These are phyloP conservation scores for Coemansia sp. DNA, from an alignment of 192 early-diverging fungal species.

Conservation along the genomic window DNA sequence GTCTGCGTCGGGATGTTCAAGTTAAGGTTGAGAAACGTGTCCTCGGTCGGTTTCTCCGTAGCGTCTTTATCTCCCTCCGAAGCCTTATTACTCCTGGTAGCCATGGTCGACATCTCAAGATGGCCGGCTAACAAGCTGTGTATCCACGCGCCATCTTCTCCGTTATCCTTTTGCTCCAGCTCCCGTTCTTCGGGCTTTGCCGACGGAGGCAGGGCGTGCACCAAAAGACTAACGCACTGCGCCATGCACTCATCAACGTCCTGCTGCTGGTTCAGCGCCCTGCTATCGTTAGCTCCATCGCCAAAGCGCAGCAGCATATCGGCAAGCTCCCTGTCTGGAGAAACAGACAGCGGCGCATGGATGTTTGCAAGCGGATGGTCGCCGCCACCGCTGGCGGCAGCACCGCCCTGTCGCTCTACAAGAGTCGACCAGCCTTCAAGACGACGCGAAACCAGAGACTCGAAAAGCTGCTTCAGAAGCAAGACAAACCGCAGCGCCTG, in stretches of 20 bases:
- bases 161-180: constrained; percentile 14
- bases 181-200: constrained; percentile 11
- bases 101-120: constrained; percentile 16
- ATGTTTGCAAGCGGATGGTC: constrained; percentile 44
- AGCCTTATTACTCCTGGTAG: not conserved
- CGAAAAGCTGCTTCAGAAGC: constrained; percentile 59
- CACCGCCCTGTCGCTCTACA: constrained; percentile 15
- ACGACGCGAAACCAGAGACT: constrained; percentile 33
- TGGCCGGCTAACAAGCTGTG: constrained; percentile 36
- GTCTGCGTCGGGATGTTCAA: constrained; percentile 27
- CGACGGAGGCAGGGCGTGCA: constrained; percentile 60
- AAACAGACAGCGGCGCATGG: constrained; percentile 42
- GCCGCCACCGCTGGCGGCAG: constrained; percentile 11
- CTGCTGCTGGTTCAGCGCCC: constrained; percentile 63
- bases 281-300: constrained; percentile 16
- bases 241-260: constrained; percentile 80
- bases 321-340: constrained; percentile 61
- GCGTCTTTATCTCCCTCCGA: not conserved
- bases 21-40: constrained; percentile 41
- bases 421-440: constrained; percentile 36
- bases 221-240: constrained; percentile 64
- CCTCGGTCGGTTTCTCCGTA: constrained; percentile 10
- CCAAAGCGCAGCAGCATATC: constrained; percentile 58
- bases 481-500: constrained; percentile 51
- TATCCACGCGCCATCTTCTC: constrained; percentile 35